A percentile compares a stretch with the other conserved stretches of the same genome.
These are phyloP conservation scores for Beauveria rudraprayagi DNA, from an alignment of 2,329 filamentous ascomycete species.

Conservation along the genomic window DNA sequence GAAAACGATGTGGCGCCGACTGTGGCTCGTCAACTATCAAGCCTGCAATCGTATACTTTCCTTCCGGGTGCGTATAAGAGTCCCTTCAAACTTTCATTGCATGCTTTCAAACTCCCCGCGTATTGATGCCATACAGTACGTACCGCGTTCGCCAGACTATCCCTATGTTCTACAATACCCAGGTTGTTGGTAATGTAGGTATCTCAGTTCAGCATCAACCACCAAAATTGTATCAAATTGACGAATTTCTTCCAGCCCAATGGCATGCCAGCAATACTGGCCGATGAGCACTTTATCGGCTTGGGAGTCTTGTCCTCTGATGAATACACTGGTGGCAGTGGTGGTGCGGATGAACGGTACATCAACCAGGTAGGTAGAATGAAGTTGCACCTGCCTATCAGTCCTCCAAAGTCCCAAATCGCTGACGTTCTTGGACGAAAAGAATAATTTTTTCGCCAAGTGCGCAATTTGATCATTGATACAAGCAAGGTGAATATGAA, in stretches of 20 bases:
- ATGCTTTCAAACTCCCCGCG: not conserved
- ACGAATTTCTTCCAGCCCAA: conserved; percentile 28
- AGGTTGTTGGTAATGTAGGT: conserved; percentile 4
- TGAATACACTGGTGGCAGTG: conserved; percentile 16
- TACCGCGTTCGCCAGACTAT: conserved; percentile 16
- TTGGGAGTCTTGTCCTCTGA: conserved; percentile 48
- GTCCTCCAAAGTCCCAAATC: not conserved
- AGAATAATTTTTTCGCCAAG: conserved; percentile 56
- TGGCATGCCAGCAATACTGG: conserved; percentile 45
- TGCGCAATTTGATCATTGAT: conserved; percentile 50
- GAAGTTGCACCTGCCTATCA: not conserved
- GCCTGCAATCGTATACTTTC: conserved; percentile 18
- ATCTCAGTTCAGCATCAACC: not conserved
- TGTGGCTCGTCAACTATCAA: conserved; percentile 14
- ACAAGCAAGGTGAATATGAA: conserved; percentile 35
- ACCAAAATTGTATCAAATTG: not conserved
- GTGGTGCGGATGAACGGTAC: conserved; percentile 25
- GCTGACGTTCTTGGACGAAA: conserved; percentile 18
- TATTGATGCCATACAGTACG: not conserved
- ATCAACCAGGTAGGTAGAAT: conserved; percentile 14
- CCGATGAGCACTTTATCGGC: conserved; percentile 41
- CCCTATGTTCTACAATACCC: conserved; percentile 12
- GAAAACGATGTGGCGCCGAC: conserved; percentile 12
- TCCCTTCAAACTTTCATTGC: not conserved
- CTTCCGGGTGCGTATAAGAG: conserved; percentile 8